Evolutionary conservation across 352 stramenopile species (phyloP).

Genomic region (Phytophthora crassamura): DNA sequence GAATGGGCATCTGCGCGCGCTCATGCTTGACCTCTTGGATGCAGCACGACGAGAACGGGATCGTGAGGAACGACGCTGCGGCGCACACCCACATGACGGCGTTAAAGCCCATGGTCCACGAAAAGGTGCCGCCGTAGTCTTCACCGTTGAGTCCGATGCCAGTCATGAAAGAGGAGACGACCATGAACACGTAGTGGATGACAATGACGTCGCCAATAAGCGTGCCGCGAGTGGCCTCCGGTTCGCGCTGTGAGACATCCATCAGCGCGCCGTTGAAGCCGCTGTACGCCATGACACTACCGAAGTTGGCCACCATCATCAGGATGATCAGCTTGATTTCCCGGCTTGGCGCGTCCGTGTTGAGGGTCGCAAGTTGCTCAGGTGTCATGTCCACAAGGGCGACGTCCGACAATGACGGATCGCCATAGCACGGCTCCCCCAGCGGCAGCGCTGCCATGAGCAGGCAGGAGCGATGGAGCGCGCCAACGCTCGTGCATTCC

Average conservation of each 20-base stretch:
- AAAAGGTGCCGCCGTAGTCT: slow-evolving; percentile 50
- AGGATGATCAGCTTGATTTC: slow-evolving; percentile 53
- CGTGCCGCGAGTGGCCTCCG: slow-evolving; percentile 34
- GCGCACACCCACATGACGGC: slow-evolving; percentile 45
- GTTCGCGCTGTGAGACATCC: slow-evolving; percentile 50
- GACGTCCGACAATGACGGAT: slow-evolving; percentile 23
- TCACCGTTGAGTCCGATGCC: slow-evolving; percentile 43
- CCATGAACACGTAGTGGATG: slow-evolving; percentile 40
- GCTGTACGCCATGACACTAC: slow-evolving; percentile 71
- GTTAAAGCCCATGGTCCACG: slow-evolving; percentile 53
- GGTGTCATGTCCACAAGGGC: slow-evolving; percentile 26
- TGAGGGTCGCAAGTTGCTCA: slow-evolving; percentile 33
- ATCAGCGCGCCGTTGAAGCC: slow-evolving; percentile 59
- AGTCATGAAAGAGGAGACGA: slow-evolving; percentile 40
- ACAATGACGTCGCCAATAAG: slow-evolving; percentile 39
- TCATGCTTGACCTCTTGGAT: slow-evolving; percentile 35
- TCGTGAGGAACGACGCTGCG: slow-evolving; percentile 24
- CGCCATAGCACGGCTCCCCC: slow-evolving; percentile 43
- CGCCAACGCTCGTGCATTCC: too few species aligned
- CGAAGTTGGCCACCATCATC: slow-evolving; percentile 71
- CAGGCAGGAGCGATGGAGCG: too few species aligned
- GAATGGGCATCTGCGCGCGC: slow-evolving; percentile 17
- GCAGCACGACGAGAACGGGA: slow-evolving; percentile 40
- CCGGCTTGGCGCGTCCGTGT: slow-evolving; percentile 34
- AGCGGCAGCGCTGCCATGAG: slow-evolving; percentile 44